Evolutionary conservation across 768 basidiomycete genomes (phyloP), one percentile per base, ranked within the genome.

Genomic region (Boletus rufocinnamomeus): DNA sequence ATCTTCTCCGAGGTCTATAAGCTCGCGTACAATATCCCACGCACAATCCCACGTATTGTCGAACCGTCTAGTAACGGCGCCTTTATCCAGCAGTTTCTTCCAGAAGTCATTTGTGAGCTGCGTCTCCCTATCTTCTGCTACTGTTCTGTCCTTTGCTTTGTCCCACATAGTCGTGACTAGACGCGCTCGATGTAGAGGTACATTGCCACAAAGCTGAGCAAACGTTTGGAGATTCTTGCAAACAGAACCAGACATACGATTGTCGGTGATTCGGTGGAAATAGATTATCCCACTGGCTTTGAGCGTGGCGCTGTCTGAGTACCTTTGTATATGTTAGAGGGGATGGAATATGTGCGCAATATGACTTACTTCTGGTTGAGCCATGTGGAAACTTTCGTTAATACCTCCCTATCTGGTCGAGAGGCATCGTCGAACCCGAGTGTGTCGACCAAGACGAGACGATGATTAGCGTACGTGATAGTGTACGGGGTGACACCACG

Each of bases 121-220:
- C 0, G 17, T 19, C 52, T 76, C 73, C 27, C 56, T 58, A 3
- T 45, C 44, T 7, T 55, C 61, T 16, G 38, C 58, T 14, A 58
- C 21, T 0, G 13, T 16, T 5, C 4, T 25, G 34, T 69, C 68
- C n/a, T 52, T 68, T 16, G 63, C 67, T 0, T 8, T 23, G 41
- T 68, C 67, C 77, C 76, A 77, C 71, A 74, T 76, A 0, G 73
- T 77, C 2, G 76, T 78, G n/a, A 72, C 64, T 19, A 79, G 30
- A 2, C 30, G 8, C 30, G 9, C 30, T 8, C 30, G 30, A 30
- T 2, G 30, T 30, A 30, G 30, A 7, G 68, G 63, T 3, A 60
- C 30, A 10, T 63, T 35, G 4, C 76, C 77, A 35, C 78, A 79
- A 11, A 78, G 54, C 27, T 66, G 63, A 25, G 62, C 56, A 58